A percentile compares a stretch with the other conserved stretches of the same genome.
Evolutionary conservation across 208 protist genomes (phyloP).

Genomic region (Leishmania major): DNA sequence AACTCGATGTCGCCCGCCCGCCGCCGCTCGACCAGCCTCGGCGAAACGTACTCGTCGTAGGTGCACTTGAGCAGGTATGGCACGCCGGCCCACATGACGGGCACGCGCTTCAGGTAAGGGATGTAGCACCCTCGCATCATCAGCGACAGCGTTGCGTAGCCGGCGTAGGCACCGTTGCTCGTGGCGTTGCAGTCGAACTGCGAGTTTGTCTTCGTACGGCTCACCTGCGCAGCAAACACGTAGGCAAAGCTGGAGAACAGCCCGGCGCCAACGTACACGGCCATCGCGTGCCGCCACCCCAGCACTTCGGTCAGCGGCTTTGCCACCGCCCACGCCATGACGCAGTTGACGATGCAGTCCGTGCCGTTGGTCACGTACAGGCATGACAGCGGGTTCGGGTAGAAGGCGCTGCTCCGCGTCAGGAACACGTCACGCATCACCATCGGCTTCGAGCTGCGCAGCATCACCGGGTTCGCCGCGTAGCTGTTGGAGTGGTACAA

Average conservation of each 20-base stretch:
- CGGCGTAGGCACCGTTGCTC: constrained; percentile 81
- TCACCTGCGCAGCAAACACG: constrained; percentile 65
- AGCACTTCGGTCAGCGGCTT: constrained; percentile 64
- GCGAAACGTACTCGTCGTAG: constrained; percentile 84
- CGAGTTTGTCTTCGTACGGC: constrained; percentile 48
- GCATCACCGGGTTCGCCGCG: constrained; percentile 76
- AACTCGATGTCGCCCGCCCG: constrained; percentile 57
- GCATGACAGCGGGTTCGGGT: constrained; percentile 85
- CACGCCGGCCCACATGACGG: constrained; percentile 49
- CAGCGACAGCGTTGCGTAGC: constrained; percentile 70
- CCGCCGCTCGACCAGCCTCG: constrained; percentile 59
- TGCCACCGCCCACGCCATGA: constrained; percentile 54
- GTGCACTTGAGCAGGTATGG: constrained; percentile 74
- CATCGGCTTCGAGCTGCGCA: constrained; percentile 81
- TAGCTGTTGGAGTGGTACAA: constrained; percentile 87
- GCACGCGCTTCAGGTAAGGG: constrained; percentile 52
- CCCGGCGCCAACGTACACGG: constrained; percentile 72
- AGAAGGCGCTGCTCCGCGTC: constrained; percentile 48
- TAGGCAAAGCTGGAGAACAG: constrained; percentile 87
- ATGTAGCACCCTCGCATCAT: constrained; percentile 69
- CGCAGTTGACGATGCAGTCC: constrained; percentile 71
- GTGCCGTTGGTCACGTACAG: constrained; percentile 58
- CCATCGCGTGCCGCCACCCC: constrained; percentile 56
- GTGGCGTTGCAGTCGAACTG: constrained; percentile 65
- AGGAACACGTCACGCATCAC: constrained; percentile 89